Percentiles rank a stretch among this genome's conserved stretches.
Evolutionary conservation across 2,329 filamentous ascomycete genomes (phyloP).

Genomic region (Botrytis sinoallii): DNA sequence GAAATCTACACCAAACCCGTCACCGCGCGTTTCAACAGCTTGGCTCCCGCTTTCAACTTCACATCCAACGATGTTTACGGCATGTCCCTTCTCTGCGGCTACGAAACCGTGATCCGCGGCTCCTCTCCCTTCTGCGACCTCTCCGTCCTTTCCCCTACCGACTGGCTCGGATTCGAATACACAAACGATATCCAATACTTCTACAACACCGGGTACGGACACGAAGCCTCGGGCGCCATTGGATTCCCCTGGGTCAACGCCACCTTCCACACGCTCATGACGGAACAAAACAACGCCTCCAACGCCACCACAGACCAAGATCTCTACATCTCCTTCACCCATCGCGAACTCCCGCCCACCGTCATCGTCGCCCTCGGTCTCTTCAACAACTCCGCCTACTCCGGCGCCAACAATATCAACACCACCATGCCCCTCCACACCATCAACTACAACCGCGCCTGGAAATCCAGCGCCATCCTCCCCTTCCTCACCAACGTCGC

Average conservation of each 20-base stretch:
- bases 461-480: constrained; percentile 51
- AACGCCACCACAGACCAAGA: constrained; percentile 43
- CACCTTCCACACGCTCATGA: constrained; percentile 42
- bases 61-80: constrained; percentile 49
- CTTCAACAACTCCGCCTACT: constrained; percentile 52
- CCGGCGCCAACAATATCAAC: constrained; percentile 47
- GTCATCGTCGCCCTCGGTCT: constrained; percentile 53
- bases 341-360: constrained; percentile 52
- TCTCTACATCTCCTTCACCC: constrained; percentile 54
- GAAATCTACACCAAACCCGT: constrained; percentile 49
- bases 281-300: constrained; percentile 34
- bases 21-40: constrained; percentile 45
- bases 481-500: constrained; percentile 53
- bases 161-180: constrained; percentile 50
- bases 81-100: constrained; percentile 50
- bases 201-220: constrained; percentile 53
- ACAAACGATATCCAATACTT: constrained; percentile 49
- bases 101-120: constrained; percentile 49
- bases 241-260: constrained; percentile 54
- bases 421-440: constrained; percentile 47
- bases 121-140: constrained; percentile 47
- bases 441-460: constrained; percentile 49
- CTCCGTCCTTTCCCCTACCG: constrained; percentile 44
- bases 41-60: constrained; percentile 51
- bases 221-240: constrained; percentile 44